Evolutionary conservation across 805 yeast genomes (phyloP), one percentile per base, ranked within the genome.

Genomic region (Hanseniaspora nectarophila): DNA sequence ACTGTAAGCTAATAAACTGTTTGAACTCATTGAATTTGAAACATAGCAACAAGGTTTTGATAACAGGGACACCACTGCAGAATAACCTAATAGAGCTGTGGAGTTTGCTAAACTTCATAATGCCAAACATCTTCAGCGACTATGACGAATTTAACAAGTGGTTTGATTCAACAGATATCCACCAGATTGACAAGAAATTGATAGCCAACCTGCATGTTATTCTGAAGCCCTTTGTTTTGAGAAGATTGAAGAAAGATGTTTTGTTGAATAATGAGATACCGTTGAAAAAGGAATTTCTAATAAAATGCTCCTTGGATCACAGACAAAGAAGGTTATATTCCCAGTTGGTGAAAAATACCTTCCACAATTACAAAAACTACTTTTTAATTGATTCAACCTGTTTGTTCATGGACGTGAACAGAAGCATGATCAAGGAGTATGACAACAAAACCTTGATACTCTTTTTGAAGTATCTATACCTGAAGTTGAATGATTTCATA

Each of bases 21-120:
- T 72, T 90, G 58, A 89, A 86, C 60, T 74, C 73, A 56, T 72
- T 86, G 35, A 65, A 69, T 21, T 28, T 49, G 18, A 29, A 33
- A 2, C 80, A 83, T 0, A 71, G 78, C 1, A 90, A 90, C 61
- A 70, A 96, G 56, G 69, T 90, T 44, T 69, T 90, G 26, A 68
- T 90, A 13, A 90, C 98, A 0, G 98, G 98, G n/a, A 90, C 98
- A 0, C 97, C 98, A 0, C 70, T 90, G 49, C 98, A 90, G 64
- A 90, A 90, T 63, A 90, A 89, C 61, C 69, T 90, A 54, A 76
- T 82, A 50, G 97, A 92, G 66, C 68, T 92, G 35, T 90, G 97
- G 97, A 83, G 96, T 0, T 69, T 92, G 54, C 71, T 90, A 51
- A 92, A 92, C 63, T 90, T 90, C 62, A 82, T 92, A 33, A 70